These are phyloP conservation scores for Pachyrhizus erosus DNA, from an alignment of 306 rosid species.

Conservation along the genomic window DNA sequence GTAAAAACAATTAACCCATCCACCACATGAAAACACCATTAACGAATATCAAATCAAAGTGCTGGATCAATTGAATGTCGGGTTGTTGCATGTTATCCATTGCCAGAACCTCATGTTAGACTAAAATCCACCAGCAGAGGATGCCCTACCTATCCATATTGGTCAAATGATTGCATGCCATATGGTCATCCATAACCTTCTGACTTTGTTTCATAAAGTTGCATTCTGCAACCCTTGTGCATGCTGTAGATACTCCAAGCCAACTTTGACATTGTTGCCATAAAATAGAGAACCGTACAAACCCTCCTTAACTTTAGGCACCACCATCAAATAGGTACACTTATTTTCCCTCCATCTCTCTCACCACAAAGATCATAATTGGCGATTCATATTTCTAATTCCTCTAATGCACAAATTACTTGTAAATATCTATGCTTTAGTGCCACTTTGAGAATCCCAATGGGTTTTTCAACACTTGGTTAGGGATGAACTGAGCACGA, in stretches of 20 bases:
- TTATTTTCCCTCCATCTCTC: neutral
- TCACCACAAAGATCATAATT: neutral
- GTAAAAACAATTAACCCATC: neutral
- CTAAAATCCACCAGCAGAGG: neutral
- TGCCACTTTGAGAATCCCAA: neutral
- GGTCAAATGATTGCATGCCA: neutral
- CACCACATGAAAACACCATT: neutral
- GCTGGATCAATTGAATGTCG: neutral
- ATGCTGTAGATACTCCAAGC: neutral
- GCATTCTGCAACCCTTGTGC: neutral
- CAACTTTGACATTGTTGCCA: neutral
- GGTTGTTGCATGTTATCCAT: neutral
- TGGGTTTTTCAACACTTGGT: neutral
- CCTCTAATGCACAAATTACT: neutral
- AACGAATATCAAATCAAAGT: neutral
- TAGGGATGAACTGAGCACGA: neutral
- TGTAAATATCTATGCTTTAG: neutral
- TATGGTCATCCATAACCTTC: constrained; percentile 4
- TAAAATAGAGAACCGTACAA: neutral
- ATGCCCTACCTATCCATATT: neutral
- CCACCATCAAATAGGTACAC: neutral
- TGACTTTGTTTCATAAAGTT: constrained; percentile 1
- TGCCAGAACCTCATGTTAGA: neutral
- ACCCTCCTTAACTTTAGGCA: neutral
- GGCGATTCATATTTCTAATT: neutral